Evolutionary conservation across 108 stramenopile species (phyloP).

Genomic region (Pseudonitzschia multistriata): DNA sequence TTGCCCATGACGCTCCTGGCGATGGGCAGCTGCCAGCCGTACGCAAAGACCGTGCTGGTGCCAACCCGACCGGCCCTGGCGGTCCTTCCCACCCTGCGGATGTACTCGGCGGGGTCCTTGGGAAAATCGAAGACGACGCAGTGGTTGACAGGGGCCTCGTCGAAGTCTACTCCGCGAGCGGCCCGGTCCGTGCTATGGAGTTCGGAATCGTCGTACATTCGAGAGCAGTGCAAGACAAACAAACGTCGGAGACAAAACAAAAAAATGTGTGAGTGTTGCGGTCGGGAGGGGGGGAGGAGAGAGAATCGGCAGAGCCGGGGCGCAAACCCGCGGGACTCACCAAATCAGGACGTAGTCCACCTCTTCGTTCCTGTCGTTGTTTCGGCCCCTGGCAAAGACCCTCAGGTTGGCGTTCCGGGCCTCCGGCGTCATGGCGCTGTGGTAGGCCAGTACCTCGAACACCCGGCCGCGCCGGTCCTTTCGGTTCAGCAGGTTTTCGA

Average conservation of each 20-base stretch:
- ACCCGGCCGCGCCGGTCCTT: conserved; percentile 65
- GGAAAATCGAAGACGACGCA: conserved; percentile 96
- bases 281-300: not conserved
- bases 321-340: conserved; percentile 1
- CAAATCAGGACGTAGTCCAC: conserved; percentile 81
- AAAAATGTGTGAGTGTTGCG: not conserved
- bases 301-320: too few relatives aligned
- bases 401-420: conserved; percentile 55
- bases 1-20: conserved; percentile 73
- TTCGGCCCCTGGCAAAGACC: conserved; percentile 52
- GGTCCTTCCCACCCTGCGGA: conserved; percentile 89
- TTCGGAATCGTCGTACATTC: too few relatives aligned
- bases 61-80: conserved; percentile 90
- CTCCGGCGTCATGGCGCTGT: conserved; percentile 84
- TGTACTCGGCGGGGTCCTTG: conserved; percentile 91
- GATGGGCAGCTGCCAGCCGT: conserved; percentile 86
- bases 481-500: conserved; percentile 88
- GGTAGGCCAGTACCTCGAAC: conserved; percentile 69
- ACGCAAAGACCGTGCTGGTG: conserved; percentile 81
- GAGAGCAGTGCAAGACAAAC: too few relatives aligned
- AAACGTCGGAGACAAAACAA: not conserved
- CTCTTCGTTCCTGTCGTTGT: conserved; percentile 32
- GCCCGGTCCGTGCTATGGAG: conserved; percentile 91
- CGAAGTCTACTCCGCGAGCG: conserved; percentile 93
- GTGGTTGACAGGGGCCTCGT: conserved; percentile 81